These are phyloP conservation scores for Adansonia rubrostipa DNA, from an alignment of 441 rosid genomes.

Conservation along the genomic window DNA sequence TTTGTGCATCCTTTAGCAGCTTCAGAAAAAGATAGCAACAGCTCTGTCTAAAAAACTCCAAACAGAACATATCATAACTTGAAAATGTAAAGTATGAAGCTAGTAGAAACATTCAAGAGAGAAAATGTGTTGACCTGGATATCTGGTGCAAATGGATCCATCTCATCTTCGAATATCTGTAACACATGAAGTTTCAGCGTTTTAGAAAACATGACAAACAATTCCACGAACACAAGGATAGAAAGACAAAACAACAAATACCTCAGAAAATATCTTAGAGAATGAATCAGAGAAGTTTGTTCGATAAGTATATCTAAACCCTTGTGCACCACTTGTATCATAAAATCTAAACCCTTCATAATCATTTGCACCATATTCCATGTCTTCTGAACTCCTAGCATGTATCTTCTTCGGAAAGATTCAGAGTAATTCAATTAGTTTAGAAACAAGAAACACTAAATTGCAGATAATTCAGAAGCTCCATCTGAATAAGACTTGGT, in stretches of 20 bases:
- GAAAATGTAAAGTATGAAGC: slow-evolving; percentile 19
- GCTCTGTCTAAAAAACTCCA: slow-evolving; percentile 55
- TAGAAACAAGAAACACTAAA: slow-evolving; percentile 7
- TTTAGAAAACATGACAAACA: slow-evolving; percentile 23
- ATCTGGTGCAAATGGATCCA: slow-evolving; percentile 55
- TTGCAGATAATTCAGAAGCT: background rate
- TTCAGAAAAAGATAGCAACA: slow-evolving; percentile 77
- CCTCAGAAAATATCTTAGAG: slow-evolving; percentile 83
- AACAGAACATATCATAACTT: slow-evolving; percentile 31
- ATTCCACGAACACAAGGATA: slow-evolving; percentile 10
- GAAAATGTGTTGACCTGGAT: slow-evolving; percentile 52
- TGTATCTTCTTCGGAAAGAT: slow-evolving; percentile 43
- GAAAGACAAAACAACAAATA: slow-evolving; percentile 23
- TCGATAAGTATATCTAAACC: slow-evolving; percentile 52
- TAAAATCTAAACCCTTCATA: slow-evolving; percentile 56
- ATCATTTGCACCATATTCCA: slow-evolving; percentile 51
- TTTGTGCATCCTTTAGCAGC: slow-evolving; percentile 89
- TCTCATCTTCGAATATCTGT: slow-evolving; percentile 76
- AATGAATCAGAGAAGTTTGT: slow-evolving; percentile 81
- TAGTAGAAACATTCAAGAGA: slow-evolving; percentile 19
- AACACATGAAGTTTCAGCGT: slow-evolving; percentile 36
- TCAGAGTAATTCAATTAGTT: slow-evolving; percentile 27
- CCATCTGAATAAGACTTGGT: slow-evolving; percentile 9
- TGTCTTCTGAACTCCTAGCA: slow-evolving; percentile 45
- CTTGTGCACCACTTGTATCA: slow-evolving; percentile 54